Evolutionary conservation across 2,329 filamentous ascomycete genomes (phyloP).

Genomic region (Penicillium occitanis): DNA sequence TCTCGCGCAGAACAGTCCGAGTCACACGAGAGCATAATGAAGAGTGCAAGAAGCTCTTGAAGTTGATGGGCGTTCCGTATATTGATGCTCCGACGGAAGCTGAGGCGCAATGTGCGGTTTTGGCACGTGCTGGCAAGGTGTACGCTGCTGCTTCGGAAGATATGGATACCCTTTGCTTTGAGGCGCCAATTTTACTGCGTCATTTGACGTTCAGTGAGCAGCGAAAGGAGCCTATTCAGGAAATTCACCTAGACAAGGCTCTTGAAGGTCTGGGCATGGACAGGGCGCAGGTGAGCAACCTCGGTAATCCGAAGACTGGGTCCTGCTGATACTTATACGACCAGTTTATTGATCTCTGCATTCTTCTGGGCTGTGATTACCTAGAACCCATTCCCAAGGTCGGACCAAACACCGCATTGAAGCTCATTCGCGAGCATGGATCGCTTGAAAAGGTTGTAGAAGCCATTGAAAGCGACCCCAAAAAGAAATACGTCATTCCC

Average conservation of each 20-base stretch:
- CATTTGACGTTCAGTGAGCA: conserved; percentile 97
- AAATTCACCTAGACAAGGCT: conserved; percentile 85
- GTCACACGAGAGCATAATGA: conserved; percentile 97
- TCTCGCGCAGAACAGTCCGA: conserved; percentile 85
- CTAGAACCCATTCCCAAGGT: conserved; percentile 94
- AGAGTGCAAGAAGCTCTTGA: conserved; percentile 86
- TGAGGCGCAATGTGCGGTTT: conserved; percentile 89
- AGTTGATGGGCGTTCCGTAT: conserved; percentile 93
- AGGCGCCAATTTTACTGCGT: conserved; percentile 83
- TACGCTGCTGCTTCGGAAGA: conserved; percentile 96
- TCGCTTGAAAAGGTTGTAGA: conserved; percentile 84
- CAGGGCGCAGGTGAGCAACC: conserved; percentile 65
- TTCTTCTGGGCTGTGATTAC: conserved; percentile 96
- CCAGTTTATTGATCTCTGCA: conserved; percentile 96
- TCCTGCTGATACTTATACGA: neutral
- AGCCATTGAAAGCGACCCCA: conserved; percentile 70
- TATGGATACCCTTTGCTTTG: conserved; percentile 98
- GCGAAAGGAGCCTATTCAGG: conserved; percentile 94
- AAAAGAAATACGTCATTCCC: conserved; percentile 78
- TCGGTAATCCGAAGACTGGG: no score
- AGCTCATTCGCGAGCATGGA: conserved; percentile 89
- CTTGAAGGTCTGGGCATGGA: conserved; percentile 88
- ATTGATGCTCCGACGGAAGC: conserved; percentile 95
- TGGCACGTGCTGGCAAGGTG: conserved; percentile 89
- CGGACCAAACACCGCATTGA: conserved; percentile 86